phyloP scores from a whole-genome alignment of 1,139 yeast genomes.

The Hansenula sp. region DNA sequence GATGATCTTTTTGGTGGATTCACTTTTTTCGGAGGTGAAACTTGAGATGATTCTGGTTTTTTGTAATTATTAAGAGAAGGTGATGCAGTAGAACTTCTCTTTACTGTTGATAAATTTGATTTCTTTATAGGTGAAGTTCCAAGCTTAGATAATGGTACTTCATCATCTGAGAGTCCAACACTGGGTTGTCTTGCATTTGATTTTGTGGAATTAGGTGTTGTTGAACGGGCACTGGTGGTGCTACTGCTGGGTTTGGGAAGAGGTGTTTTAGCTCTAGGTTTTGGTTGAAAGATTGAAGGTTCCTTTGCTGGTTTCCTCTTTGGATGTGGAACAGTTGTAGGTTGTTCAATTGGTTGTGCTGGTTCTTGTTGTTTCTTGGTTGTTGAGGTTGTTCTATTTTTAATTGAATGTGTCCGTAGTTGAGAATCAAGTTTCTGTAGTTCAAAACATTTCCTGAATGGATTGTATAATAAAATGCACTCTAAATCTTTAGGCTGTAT shows the following conservation, averaged over 20 bases:
- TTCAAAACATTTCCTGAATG: conserved; percentile 9
- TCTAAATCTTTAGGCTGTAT: conserved; percentile 10
- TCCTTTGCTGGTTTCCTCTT: conserved; percentile 10
- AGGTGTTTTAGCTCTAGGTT: conserved; percentile 16
- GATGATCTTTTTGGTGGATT: not conserved
- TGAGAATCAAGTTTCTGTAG: conserved; percentile 11
- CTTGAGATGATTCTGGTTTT: too few species aligned
- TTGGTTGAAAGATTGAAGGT: conserved; percentile 21
- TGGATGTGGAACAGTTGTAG: not conserved
- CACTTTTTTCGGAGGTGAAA: too few species aligned
- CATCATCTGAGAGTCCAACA: conserved; percentile 10
- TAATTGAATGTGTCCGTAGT: conserved; percentile 6
- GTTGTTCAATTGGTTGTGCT: not conserved
- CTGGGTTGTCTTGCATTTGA: not conserved
- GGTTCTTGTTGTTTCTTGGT: not conserved
- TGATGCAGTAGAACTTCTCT: conserved; percentile 4
- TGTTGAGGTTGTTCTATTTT: conserved; percentile 1
- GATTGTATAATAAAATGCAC: conserved; percentile 15
- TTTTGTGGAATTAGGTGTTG: conserved; percentile 3
- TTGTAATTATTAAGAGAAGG: too few species aligned
- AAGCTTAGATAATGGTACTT: conserved; percentile 11
- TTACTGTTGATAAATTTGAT: not conserved
- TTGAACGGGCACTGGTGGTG: not conserved
- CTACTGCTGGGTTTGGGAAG: conserved; percentile 3
- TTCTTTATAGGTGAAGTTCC: conserved; percentile 6